Evolutionary conservation across 768 basidiomycete species (phyloP).

Genomic region (Boletales sp.): DNA sequence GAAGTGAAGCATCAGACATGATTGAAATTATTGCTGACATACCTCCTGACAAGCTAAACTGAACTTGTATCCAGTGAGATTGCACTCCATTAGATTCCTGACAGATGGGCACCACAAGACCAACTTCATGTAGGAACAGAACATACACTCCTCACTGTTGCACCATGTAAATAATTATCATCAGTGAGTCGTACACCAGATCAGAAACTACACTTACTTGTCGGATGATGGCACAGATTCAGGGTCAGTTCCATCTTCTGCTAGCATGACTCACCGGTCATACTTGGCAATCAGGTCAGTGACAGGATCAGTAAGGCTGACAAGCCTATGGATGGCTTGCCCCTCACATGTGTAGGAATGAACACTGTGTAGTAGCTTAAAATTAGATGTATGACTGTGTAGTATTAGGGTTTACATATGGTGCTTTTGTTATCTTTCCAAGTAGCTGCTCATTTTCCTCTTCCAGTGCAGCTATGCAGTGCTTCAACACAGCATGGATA

Average conservation of each 20-base stretch:
- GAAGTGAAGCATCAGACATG: not conserved
- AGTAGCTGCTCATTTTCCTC: constrained; percentile 1
- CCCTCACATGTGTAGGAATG: constrained; percentile 4
- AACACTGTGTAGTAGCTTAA: not conserved
- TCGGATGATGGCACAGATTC: not conserved
- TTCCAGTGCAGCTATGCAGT: constrained; percentile 4
- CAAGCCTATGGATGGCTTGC: constrained; percentile 6
- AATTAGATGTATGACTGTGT: not conserved
- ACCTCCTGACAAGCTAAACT: constrained; percentile 3
- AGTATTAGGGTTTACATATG: not conserved
- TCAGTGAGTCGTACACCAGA: too few relatives aligned
- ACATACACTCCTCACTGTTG: constrained; percentile 2
- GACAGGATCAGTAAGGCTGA: constrained; percentile 1
- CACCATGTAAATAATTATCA: not conserved
- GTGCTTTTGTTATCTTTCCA: not conserved
- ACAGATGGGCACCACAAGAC: constrained; percentile 4
- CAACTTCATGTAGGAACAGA: constrained; percentile 7
- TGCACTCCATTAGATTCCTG: not conserved
- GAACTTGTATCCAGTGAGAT: not conserved
- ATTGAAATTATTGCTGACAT: not conserved
- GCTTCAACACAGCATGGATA: not conserved
- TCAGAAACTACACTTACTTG: not conserved
- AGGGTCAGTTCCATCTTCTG: not conserved
- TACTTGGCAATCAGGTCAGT: constrained; percentile 5
- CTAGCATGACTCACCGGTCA: constrained; percentile 1